Evolutionary conservation across 345 rosid genomes (phyloP), one percentile per base, ranked within the genome.

Genomic region (Physaria fendleri): DNA sequence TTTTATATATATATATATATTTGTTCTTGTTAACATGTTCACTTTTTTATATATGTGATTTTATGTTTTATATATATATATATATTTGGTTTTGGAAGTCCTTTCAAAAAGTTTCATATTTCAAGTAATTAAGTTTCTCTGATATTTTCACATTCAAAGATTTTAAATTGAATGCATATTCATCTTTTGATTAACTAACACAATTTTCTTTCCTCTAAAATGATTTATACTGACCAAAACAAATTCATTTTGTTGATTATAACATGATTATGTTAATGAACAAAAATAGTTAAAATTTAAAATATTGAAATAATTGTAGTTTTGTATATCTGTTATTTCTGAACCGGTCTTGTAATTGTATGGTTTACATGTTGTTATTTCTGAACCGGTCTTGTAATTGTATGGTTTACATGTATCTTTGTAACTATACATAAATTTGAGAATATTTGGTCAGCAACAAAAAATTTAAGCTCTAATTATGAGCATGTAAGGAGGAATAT

Each of bases 401-500:
- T n/a, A n/a, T n/a, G 11, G 12, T 29, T 21, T 22, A 16, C 9
- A 46, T 7, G 5, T 45, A 24, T 46, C 22, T 50, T 30, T 10
- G 38, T 37, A 28, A 16, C 25, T 24, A n/a, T n/a, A 15, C 8
- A 50, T 11, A 50, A 25, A 50, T 30, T 10, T 30, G 25, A 50
- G 25, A n/a, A n/a, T n/a, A n/a, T n/a, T n/a, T n/a, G n/a, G n/a
- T n/a, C 56, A 50, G 3, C 40, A 30, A 50, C 56, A 50, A 32
- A 50, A 32, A 12, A 13, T 6, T 18, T 32, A 50, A 30, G 56
- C 24, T 5, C 30, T 50, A 11, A 32, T 50, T 11, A 32, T 50
- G 30, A 12, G 27, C 16, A 8, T 24, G 14, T 43, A 44, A 44
- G 14, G 43, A 32, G 4, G 53, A n/a, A n/a, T n/a, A n/a, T n/a